These are phyloP conservation scores for Daldinia vernicosa DNA, from an alignment of 495 filamentous ascomycete genomes.

Conservation along the genomic window DNA sequence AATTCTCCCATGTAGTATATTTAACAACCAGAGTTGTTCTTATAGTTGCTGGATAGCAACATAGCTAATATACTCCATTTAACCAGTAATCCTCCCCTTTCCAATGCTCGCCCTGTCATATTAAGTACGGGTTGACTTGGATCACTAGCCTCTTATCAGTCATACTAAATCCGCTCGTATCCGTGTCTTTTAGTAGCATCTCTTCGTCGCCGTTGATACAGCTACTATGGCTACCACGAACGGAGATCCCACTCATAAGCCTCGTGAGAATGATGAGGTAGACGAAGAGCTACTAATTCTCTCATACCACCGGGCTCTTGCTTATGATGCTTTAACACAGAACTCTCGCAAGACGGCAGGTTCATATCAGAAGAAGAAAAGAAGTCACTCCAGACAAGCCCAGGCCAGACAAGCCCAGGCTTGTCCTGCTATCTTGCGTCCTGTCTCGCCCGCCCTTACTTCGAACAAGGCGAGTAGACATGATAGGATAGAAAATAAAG, in stretches of 20 bases:
- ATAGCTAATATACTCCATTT: background rate
- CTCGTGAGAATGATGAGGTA: background rate
- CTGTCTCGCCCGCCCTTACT: background rate
- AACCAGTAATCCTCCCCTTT: background rate
- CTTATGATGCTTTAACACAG: constrained; percentile 14
- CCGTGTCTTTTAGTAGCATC: background rate
- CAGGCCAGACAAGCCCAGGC: background rate
- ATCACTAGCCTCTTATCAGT: background rate
- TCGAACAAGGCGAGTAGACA: background rate
- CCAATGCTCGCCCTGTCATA: background rate
- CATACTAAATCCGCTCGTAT: background rate
- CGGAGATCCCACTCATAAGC: background rate
- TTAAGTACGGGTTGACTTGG: background rate
- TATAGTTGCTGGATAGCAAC: background rate
- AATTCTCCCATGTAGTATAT: background rate
- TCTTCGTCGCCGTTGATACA: background rate
- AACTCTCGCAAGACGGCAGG: background rate
- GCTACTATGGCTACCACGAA: background rate
- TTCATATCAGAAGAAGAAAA: background rate
- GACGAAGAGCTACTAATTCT: background rate
- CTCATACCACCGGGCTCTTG: constrained; percentile 10
- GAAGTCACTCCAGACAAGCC: background rate
- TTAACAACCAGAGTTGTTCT: background rate
- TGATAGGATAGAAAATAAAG: too few species aligned
- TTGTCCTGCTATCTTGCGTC: background rate